Evolutionary conservation across 225 moss, liverwort and hornwort genomes (phyloP).

Genomic region (Asterella californica): DNA sequence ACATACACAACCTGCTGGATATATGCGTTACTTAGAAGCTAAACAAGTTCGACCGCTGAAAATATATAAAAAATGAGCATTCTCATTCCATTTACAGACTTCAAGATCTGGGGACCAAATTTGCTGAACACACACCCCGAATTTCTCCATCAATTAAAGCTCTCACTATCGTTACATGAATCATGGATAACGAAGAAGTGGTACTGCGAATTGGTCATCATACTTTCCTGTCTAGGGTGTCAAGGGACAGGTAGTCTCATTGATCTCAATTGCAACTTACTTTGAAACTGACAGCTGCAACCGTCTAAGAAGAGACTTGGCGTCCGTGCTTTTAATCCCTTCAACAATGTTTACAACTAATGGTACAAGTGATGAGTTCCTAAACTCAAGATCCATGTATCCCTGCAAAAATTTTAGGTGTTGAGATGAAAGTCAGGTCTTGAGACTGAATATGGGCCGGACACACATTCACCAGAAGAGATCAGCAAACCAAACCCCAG

Average conservation of each 20-base stretch:
- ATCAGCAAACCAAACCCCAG: not conserved
- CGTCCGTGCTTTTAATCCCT: conserved; percentile 32
- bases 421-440: not conserved
- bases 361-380: conserved; percentile 40
- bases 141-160: not conserved
- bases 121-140: not conserved
- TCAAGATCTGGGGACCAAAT: not conserved
- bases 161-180: not conserved
- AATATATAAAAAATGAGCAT: no score
- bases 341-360: conserved; percentile 62
- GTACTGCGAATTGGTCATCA: not conserved
- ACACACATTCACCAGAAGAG: not conserved
- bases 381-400: conserved; percentile 63
- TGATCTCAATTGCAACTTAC: not conserved
- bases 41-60: no score
- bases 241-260: not conserved
- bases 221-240: not conserved
- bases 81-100: not conserved
- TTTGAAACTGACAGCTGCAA: not conserved
- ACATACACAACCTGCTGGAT: no score
- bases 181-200: not conserved
- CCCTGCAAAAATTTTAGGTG: conserved; percentile 47
- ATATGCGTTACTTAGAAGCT: no score
- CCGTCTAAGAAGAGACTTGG: conserved; percentile 22
- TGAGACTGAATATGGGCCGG: not conserved